Evolutionary conservation across 345 rosid species (phyloP), one percentile per base, ranked within the genome.

Genomic region (Brassica cretica): DNA sequence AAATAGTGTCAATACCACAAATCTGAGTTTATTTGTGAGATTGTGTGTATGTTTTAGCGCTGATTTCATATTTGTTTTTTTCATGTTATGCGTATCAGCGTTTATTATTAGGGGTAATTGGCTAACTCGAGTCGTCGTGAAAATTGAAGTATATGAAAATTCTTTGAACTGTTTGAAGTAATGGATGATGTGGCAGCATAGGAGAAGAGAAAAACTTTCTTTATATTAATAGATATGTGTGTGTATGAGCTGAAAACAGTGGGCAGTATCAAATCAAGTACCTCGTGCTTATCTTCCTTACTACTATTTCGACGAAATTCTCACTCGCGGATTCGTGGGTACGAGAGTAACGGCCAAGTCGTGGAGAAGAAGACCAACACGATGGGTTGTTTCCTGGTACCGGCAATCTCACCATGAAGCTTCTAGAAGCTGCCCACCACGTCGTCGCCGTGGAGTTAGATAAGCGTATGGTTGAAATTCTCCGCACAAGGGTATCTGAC

Each of bases 401-500:
- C 3, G 98, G 97, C 39, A 95, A 93, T 67, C 98, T 93, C 80
- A 95, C 98, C 7, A 84, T 91, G 70, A 91, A 85, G 84, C 98
- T 95, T 33, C 88, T 89, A 10, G 76, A 90, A 68, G 88, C 80
- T 37, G 84, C 91, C 61, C 71, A 76, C 1, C 85, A 72, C 74
- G 98, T 95, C 58, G 82, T 85, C 56, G 93, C 98, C 4, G 70
- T 95, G 10, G 97, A 95, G 83, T 24, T 93, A 6, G 98, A 95
- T 70, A 67, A 74, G 18, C 87, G 97, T 62, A 95, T 95, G 99
- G 96, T 90, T 6, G 93, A 86, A 53, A 53, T 80, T 70, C 93
- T 95, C 39, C 72, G 71, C 39, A 84, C 78, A 80, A 89, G 97
- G 1, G 96, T 84, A 1, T 80, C 76, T 7, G 85, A 83, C 2